These are phyloP conservation scores for Candida andamanensis DNA, from an alignment of 805 yeast species.

Conservation along the genomic window DNA sequence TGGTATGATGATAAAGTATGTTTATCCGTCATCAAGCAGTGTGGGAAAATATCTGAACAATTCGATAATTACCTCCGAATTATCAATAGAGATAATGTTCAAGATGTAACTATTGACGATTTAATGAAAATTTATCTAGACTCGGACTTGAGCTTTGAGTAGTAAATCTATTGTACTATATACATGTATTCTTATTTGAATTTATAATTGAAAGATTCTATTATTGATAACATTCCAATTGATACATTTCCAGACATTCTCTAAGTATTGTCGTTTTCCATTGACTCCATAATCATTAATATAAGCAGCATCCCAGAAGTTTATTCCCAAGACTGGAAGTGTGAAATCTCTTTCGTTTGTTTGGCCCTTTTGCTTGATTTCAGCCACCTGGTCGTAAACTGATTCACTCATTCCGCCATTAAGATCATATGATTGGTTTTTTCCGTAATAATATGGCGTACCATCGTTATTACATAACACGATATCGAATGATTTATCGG, in stretches of 20 bases:
- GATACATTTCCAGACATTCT: constrained; percentile 69
- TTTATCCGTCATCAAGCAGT: constrained; percentile 21
- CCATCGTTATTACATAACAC: constrained; percentile 66
- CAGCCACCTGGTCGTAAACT: constrained; percentile 43
- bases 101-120: constrained; percentile 14
- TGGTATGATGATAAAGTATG: constrained; percentile 32
- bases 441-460: constrained; percentile 65
- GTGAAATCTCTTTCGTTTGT: constrained; percentile 51
- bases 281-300: constrained; percentile 75
- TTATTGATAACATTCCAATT: constrained; percentile 75
- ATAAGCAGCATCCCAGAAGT: constrained; percentile 89
- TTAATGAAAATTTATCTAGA: constrained; percentile 15
- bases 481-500: constrained; percentile 53
- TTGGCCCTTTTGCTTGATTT: constrained; percentile 38
- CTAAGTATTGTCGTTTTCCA: constrained; percentile 68
- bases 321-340: constrained; percentile 71
- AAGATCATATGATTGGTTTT: constrained; percentile 69
- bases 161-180: background rate
- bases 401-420: constrained; percentile 63
- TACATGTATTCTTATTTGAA: no score
- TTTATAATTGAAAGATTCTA: constrained; percentile 39
- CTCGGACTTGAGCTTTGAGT: no score
- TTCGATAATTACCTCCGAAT: constrained; percentile 16
- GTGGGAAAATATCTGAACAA: constrained; percentile 19
- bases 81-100: constrained; percentile 13